These are phyloP conservation scores for Cucumis hystrix DNA, from an alignment of 306 rosid genomes.

Conservation along the genomic window DNA sequence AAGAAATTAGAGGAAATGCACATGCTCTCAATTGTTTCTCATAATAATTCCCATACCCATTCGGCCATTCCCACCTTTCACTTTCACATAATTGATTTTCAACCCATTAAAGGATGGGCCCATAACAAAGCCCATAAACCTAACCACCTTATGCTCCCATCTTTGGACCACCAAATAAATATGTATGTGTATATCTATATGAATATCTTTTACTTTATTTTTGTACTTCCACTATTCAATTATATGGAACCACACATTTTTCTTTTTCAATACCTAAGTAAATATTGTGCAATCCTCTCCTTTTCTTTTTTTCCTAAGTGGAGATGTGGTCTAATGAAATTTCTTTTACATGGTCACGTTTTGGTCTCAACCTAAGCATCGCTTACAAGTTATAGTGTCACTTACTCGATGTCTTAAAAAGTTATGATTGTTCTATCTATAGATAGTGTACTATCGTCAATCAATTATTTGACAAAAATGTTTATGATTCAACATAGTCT, in stretches of 20 bases:
- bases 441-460: no score
- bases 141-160: neutral
- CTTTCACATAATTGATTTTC: neutral
- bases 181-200: no score
- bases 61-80: neutral
- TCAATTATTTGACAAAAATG: no score
- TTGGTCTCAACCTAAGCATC: no score
- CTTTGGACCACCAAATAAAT: constrained; percentile 1
- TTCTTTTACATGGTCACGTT: no score
- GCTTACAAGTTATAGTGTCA: no score
- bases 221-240: neutral
- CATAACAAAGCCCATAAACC: neutral
- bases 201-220: neutral
- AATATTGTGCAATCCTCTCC: neutral
- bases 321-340: no score
- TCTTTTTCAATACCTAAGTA: neutral
- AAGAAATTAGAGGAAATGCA: neutral
- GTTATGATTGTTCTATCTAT: no score
- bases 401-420: no score
- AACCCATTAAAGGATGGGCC: neutral
- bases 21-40: neutral
- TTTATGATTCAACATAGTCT: no score
- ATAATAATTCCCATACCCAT: neutral
- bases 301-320: neutral
- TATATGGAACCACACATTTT: neutral